Conservation (phyloP, 768 basidiomycete genomes). For the Mycena floridula region DNA sequence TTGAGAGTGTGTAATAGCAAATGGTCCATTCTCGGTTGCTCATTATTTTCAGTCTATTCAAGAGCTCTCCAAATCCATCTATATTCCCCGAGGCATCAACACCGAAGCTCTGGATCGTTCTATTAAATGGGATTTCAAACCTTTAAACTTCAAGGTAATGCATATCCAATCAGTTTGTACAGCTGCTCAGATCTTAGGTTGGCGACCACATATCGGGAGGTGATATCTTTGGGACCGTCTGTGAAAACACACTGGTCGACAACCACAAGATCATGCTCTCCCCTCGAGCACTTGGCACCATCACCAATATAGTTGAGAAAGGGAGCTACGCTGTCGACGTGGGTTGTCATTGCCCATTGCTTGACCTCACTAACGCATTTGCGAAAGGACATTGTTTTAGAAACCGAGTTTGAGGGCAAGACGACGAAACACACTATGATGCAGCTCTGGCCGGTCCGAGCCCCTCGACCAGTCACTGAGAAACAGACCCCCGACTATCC, state of each 20-base stretch:
- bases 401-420: slow-evolving; percentile 97
- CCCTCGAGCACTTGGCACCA: slow-evolving; percentile 90
- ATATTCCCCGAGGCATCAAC: slow-evolving; percentile 98
- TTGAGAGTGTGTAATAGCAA: slow-evolving; percentile 71
- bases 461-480: slow-evolving; percentile 92
- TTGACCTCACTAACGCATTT: slow-evolving; percentile 3
- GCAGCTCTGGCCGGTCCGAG: slow-evolving; percentile 99
- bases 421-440: slow-evolving; percentile 90
- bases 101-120: slow-evolving; percentile 88
- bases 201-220: slow-evolving; percentile 98
- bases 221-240: slow-evolving; percentile 92
- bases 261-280: slow-evolving; percentile 97
- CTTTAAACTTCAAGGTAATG: slow-evolving; percentile 66
- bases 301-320: slow-evolving; percentile 90
- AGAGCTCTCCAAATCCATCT: slow-evolving; percentile 97
- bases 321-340: slow-evolving; percentile 91
- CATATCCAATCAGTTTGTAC: slow-evolving; percentile 3
- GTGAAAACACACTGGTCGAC: slow-evolving; percentile 94
- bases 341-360: slow-evolving; percentile 21
- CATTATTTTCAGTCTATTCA: slow-evolving; percentile 63
- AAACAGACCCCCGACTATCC: slow-evolving; percentile 92
- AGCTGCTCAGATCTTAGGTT: slow-evolving; percentile 40
- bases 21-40: slow-evolving; percentile 5
- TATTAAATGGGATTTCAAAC: slow-evolving; percentile 93
- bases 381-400: slow-evolving; percentile 82